A percentile compares a stretch with the other conserved stretches of the same genome.
These are phyloP conservation scores for Wakefieldia striispora DNA, from an alignment of 768 basidiomycete species.

Conservation along the genomic window DNA sequence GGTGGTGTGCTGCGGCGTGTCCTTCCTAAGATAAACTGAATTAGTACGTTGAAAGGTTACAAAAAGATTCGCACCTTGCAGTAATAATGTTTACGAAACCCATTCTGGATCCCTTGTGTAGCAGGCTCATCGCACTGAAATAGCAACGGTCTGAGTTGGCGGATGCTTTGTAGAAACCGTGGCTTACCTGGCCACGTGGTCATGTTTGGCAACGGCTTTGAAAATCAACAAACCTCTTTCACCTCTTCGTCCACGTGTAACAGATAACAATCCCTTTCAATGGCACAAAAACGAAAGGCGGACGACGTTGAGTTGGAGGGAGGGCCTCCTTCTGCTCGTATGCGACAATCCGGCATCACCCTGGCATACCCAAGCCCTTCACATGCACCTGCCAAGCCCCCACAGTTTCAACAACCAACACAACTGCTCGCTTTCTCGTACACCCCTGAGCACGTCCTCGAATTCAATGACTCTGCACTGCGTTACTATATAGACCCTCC, in stretches of 20 bases:
- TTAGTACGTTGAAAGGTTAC: neutral
- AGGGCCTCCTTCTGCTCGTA: neutral
- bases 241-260: neutral
- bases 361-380: slow-evolving; percentile 27
- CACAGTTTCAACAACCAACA: slow-evolving; percentile 67
- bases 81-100: too few species aligned
- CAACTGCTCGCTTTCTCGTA: slow-evolving; percentile 75
- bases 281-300: slow-evolving; percentile 31
- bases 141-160: too few species aligned
- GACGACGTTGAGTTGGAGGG: slow-evolving; percentile 15
- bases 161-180: too few species aligned
- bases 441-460: slow-evolving; percentile 49
- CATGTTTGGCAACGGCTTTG: slow-evolving; percentile 25
- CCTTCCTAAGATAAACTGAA: neutral
- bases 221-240: slow-evolving; percentile 17
- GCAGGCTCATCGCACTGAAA: too few species aligned
- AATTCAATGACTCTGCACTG: slow-evolving; percentile 68
- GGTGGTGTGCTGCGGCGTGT: too few species aligned
- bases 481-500: slow-evolving; percentile 74
- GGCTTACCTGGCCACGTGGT: slow-evolving; percentile 9
- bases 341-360: slow-evolving; percentile 1
- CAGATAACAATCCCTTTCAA: slow-evolving; percentile 2
- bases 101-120: too few species aligned
- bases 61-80: neutral
- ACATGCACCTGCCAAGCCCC: slow-evolving; percentile 17